phyloP scores from a whole-genome alignment of 768 basidiomycete species.

The Lactifluus echinatus region DNA sequence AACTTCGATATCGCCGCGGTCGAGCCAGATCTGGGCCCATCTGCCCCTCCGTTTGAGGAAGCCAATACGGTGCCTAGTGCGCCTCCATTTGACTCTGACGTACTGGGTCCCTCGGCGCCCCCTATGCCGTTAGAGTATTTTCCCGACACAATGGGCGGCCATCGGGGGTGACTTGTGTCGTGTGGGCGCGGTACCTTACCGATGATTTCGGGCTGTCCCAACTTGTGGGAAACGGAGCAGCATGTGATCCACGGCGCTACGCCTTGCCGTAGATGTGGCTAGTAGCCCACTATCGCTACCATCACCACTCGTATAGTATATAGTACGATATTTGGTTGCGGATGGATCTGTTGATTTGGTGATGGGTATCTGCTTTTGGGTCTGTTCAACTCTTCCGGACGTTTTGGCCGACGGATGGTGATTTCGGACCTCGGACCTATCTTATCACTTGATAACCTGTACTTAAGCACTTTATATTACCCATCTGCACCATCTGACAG shows the following conservation, averaged over 20 bases:
- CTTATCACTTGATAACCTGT: too few species aligned
- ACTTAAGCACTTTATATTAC: too few species aligned
- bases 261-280: neutral
- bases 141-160: neutral
- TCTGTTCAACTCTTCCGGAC: neutral
- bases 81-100: slow-evolving; percentile 7
- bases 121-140: neutral
- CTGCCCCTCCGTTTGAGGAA: slow-evolving; percentile 19
- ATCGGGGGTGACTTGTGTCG: neutral
- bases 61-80: slow-evolving; percentile 3
- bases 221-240: neutral
- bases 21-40: slow-evolving; percentile 11
- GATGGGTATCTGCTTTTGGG: neutral
- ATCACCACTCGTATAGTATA: neutral
- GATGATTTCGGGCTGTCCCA: neutral
- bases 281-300: neutral
- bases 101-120: slow-evolving; percentile 13
- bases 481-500: too few species aligned
- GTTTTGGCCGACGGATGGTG: neutral
- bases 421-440: neutral
- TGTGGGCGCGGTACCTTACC: neutral
- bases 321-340: neutral
- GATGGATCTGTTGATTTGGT: neutral
- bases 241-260: neutral
- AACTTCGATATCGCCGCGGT: slow-evolving; percentile 1